Conservation (phyloP, 306 rosid species). For the Herpetospermum pedunculosum region DNA sequence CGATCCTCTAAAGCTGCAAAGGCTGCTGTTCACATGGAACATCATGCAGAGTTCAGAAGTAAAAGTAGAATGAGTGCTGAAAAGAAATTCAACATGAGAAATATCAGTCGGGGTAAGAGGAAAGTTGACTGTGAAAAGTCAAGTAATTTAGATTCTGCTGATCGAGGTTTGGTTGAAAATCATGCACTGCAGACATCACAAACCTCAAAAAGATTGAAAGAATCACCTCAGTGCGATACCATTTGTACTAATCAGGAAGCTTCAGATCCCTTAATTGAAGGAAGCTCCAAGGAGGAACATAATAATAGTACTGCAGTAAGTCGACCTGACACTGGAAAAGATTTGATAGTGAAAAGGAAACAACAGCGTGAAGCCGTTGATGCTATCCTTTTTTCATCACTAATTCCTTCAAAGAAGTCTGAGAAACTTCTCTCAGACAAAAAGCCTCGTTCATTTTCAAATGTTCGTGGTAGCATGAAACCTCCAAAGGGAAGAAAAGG, state of each 20-base stretch:
- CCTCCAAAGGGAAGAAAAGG: slow-evolving; percentile 54
- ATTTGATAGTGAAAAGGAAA: slow-evolving; percentile 68
- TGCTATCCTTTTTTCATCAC: slow-evolving; percentile 68
- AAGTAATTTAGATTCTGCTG: slow-evolving; percentile 19
- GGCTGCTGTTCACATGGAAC: slow-evolving; percentile 14
- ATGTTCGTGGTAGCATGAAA: slow-evolving; percentile 25
- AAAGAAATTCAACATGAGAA: slow-evolving; percentile 28
- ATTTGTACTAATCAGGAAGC: slow-evolving; percentile 22
- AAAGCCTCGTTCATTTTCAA: slow-evolving; percentile 36
- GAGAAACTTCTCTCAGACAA: slow-evolving; percentile 37
- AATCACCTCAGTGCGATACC: slow-evolving; percentile 24
- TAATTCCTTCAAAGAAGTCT: slow-evolving; percentile 65
- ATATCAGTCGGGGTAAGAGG: slow-evolving; percentile 27
- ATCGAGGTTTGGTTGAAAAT: slow-evolving; percentile 22
- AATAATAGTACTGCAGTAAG: slow-evolving; percentile 22
- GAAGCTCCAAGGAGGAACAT: slow-evolving; percentile 24
- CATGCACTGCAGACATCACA: slow-evolving; percentile 20
- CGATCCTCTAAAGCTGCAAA: slow-evolving; percentile 16
- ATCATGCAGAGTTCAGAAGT: slow-evolving; percentile 12
- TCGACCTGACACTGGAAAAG: slow-evolving; percentile 31
- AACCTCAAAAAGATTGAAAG: slow-evolving; percentile 23
- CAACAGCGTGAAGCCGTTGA: slow-evolving; percentile 86
- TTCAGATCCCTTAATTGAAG: slow-evolving; percentile 26
- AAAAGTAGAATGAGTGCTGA: slow-evolving; percentile 17
- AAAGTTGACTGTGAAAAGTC: slow-evolving; percentile 26